Evolutionary conservation across 495 filamentous ascomycete species (phyloP).

Genomic region (Trichoderma gamsii): DNA sequence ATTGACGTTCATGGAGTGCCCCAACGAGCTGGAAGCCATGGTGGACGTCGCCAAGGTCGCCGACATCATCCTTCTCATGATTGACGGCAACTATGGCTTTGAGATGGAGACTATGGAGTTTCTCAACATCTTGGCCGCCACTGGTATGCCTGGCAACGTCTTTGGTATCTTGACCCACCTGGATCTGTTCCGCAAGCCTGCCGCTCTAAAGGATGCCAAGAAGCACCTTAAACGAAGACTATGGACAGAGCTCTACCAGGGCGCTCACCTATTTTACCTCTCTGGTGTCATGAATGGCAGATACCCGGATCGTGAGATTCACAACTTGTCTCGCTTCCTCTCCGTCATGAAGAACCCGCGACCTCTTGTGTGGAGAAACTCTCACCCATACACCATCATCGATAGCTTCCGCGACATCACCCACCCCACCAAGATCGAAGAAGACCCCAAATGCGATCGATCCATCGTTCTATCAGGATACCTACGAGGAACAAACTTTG

Average conservation of each 20-base stretch:
- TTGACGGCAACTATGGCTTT: slow-evolving; percentile 96
- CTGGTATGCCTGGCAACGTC: slow-evolving; percentile 96
- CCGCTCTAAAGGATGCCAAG: slow-evolving; percentile 81
- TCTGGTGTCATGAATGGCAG: slow-evolving; percentile 92
- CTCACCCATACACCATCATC: slow-evolving; percentile 86
- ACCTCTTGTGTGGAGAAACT: slow-evolving; percentile 92
- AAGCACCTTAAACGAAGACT: slow-evolving; percentile 93
- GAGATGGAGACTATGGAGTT: slow-evolving; percentile 99
- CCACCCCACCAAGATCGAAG: slow-evolving; percentile 81
- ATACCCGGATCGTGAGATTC: slow-evolving; percentile 93
- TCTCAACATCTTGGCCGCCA: slow-evolving; percentile 78
- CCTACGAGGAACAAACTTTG: slow-evolving; percentile 91
- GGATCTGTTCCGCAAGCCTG: slow-evolving; percentile 89
- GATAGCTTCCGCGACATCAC: slow-evolving; percentile 94
- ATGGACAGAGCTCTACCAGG: slow-evolving; percentile 94
- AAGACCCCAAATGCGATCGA: slow-evolving; percentile 80
- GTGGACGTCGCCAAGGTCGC: slow-evolving; percentile 94
- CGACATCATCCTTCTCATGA: slow-evolving; percentile 94
- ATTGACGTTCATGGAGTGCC: slow-evolving; percentile 93
- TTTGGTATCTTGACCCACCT: slow-evolving; percentile 96
- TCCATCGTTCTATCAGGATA: slow-evolving; percentile 91
- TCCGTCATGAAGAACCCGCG: slow-evolving; percentile 98
- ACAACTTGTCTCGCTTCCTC: slow-evolving; percentile 90
- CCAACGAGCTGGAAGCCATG: slow-evolving; percentile 89
- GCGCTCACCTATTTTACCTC: slow-evolving; percentile 93